These are phyloP conservation scores for Fusarium virguliforme DNA, from an alignment of 2,329 filamentous ascomycete genomes.

Conservation along the genomic window DNA sequence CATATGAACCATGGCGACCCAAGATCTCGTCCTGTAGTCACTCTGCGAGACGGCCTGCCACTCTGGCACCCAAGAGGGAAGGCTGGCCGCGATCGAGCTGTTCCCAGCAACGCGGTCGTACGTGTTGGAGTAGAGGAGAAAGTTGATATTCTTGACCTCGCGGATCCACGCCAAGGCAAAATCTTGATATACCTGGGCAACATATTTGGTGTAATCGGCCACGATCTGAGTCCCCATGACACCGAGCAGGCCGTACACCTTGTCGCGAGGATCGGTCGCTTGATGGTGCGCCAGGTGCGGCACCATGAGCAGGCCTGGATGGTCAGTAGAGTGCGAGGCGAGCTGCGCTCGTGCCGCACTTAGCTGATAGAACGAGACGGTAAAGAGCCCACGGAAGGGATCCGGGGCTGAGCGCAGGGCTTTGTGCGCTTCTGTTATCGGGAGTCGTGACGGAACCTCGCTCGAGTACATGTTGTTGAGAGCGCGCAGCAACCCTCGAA, in stretches of 20 bases:
- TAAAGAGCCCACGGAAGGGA: rapidly evolving
- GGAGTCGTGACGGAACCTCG: neutral
- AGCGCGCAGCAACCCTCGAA: rapidly evolving
- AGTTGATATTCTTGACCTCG: neutral
- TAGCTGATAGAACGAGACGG: no score
- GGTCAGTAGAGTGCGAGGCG: no score
- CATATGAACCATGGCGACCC: no score
- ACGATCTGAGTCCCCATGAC: neutral
- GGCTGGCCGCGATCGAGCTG: no score
- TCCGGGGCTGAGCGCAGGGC: rapidly evolving
- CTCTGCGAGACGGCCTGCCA: neutral
- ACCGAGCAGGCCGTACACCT: neutral
- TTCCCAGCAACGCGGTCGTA: neutral
- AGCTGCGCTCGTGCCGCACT: no score
- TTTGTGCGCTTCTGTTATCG: neutral
- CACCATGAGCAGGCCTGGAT: neutral
- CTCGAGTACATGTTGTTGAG: rapidly evolving
- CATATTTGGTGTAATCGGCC: neutral
- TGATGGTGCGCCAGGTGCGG: neutral
- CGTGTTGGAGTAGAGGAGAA: neutral
- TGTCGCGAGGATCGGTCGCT: neutral
- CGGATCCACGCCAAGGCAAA: neutral
- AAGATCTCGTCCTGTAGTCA: neutral
- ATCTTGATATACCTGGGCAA: neutral
- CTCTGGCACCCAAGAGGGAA: constrained; percentile 2